Base-by-base conservation (phyloP, 129 eudicot genomes). In the Pulicaria dysenterica region DNA sequence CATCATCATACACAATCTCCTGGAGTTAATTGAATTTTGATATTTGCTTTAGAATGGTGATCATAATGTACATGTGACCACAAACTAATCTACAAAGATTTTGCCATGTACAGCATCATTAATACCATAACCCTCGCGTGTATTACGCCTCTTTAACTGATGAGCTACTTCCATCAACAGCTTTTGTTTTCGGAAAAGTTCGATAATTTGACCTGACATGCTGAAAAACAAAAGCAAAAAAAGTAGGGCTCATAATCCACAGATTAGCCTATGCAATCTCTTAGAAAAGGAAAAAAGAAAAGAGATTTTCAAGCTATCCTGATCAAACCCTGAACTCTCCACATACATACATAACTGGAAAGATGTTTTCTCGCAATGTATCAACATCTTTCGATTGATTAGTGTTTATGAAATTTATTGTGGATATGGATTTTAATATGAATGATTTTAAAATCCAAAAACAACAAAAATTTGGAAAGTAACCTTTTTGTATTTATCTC, bases 131-230 rank as follows among this genome's bases (percentile, higher is more conserved):
- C 31, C 8, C 45, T 73, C 58, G 14, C 8, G 41, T 3, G 45
- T 67, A 53, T 67, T 50, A 69, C 50, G 53, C 75, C 67, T 73
- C 65, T 58, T 51, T 59, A 24, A 73, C 53, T 56, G 78, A 73
- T 38, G 41, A 51, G 64, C 69, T 74, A 50, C 79, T 77, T 78
- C 55, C 84, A 72, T 74, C 86, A 68, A 72, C 67, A 16, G 77
- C 19, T 71, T 48, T 76, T 50, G 85, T 70, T 24, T 77, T 80
- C 24, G 74, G 56, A 73, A 77, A 66, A 49, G 73, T 80, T 67
- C 62, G 81, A 72, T 85, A 88, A 72, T 75, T 88, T 19, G 86
- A 83, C 72, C 95, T 74, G 75, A 85, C 90, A 42, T 83, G 76
- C 95, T 88, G 83, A 55, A 58, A 73, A 58, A 45, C 47, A 15